phyloP scores from a whole-genome alignment of 331 rosid genomes.

The Pyracantha coccinea region DNA sequence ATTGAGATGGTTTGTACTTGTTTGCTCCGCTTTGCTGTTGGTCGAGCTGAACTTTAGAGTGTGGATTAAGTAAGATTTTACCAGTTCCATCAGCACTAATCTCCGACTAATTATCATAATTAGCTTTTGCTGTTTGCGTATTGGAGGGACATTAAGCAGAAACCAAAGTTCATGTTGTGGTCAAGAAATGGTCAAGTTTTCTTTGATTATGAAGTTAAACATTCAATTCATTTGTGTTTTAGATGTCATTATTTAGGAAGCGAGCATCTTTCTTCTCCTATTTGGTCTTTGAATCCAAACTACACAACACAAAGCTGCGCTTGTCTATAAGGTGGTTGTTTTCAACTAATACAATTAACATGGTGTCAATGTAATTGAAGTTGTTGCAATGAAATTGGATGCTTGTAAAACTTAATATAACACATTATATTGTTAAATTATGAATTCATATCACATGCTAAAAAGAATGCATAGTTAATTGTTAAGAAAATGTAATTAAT shows the following conservation, averaged over 20 bases:
- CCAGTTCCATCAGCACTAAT: background rate
- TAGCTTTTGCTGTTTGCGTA: background rate
- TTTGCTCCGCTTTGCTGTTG: slow-evolving; percentile 32
- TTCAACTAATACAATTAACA: background rate
- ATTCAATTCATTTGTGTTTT: background rate
- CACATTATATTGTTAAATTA: too few relatives aligned
- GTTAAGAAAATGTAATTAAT: too few relatives aligned
- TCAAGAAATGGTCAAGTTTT: background rate
- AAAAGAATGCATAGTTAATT: too few relatives aligned
- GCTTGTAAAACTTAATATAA: background rate
- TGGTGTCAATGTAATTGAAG: too few relatives aligned
- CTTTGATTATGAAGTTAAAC: slow-evolving; percentile 4
- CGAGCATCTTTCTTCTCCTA: background rate
- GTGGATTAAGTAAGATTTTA: slow-evolving; percentile 41
- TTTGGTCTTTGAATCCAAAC: background rate
- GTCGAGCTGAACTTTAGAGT: slow-evolving; percentile 84
- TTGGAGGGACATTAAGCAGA: background rate
- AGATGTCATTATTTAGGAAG: background rate
- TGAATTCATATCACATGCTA: too few relatives aligned
- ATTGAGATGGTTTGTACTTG: slow-evolving; percentile 8
- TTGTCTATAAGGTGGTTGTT: background rate
- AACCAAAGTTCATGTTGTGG: background rate
- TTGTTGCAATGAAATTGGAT: background rate
- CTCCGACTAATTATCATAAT: background rate
- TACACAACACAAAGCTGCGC: background rate